Conservation (phyloP, 805 yeast genomes). For the Brettanomyces sp. region DNA sequence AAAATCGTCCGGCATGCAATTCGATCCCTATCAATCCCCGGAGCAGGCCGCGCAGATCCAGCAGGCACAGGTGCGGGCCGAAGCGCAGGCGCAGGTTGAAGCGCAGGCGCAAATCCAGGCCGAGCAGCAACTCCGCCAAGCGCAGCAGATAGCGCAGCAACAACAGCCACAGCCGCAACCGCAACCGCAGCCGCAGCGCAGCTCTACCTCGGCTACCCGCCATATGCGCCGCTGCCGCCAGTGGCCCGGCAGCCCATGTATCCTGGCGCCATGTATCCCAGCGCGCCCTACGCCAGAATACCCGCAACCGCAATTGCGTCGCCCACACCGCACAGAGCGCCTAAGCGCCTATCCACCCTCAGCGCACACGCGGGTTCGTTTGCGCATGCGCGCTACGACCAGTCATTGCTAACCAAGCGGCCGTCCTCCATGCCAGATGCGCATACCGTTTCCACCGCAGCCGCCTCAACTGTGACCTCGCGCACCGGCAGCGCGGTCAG, state of each 20-base stretch:
- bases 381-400: background rate
- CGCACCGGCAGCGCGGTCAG: background rate
- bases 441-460: background rate
- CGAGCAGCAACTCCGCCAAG: slow-evolving; percentile 7
- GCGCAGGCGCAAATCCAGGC: slow-evolving; percentile 4
- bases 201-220: background rate
- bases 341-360: background rate
- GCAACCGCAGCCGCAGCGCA: slow-evolving; percentile 5
- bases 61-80: slow-evolving; percentile 1
- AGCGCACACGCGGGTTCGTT: background rate
- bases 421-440: background rate
- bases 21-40: background rate
- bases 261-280: background rate
- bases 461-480: background rate
- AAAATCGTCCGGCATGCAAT: background rate
- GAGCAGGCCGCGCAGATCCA: background rate
- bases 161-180: slow-evolving; percentile 6
- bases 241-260: background rate
- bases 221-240: background rate
- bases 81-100: slow-evolving; percentile 1
- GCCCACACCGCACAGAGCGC: background rate
- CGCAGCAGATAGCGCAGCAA: slow-evolving; percentile 1
- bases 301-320: background rate
- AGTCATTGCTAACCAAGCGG: background rate
- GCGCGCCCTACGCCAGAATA: background rate